Conservation (phyloP, 768 basidiomycete genomes). For the Hypholoma sublateritium region DNA sequence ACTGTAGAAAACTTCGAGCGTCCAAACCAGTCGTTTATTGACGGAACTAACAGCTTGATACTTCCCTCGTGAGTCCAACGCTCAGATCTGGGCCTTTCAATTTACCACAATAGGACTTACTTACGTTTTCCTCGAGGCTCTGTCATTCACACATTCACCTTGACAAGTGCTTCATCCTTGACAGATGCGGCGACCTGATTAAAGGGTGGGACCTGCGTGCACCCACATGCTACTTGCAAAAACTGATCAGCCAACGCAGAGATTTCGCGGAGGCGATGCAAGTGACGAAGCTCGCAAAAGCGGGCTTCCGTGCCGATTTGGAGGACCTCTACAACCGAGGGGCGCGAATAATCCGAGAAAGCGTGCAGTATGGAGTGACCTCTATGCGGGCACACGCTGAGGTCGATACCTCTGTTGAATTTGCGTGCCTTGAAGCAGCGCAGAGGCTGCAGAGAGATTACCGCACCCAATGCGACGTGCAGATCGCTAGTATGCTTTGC, state of each 20-base stretch:
- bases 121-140: slow-evolving; percentile 27
- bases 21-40: slow-evolving; percentile 11
- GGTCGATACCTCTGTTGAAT: slow-evolving; percentile 53
- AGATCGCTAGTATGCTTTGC: slow-evolving; percentile 47
- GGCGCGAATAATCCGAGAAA: slow-evolving; percentile 52
- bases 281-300: slow-evolving; percentile 52
- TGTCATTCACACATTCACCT: slow-evolving; percentile 69
- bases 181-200: slow-evolving; percentile 48
- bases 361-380: slow-evolving; percentile 62
- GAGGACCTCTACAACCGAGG: slow-evolving; percentile 54
- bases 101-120: slow-evolving; percentile 15
- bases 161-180: slow-evolving; percentile 68
- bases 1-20: background rate
- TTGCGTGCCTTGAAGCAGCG: slow-evolving; percentile 53
- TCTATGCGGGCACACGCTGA: slow-evolving; percentile 70
- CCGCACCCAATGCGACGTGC: slow-evolving; percentile 48
- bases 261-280: slow-evolving; percentile 56
- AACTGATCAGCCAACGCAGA: slow-evolving; percentile 27
- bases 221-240: slow-evolving; percentile 1
- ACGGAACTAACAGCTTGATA: slow-evolving; percentile 32
- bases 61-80: slow-evolving; percentile 33
- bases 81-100: background rate
- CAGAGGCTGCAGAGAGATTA: slow-evolving; percentile 47
- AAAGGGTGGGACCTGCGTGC: slow-evolving; percentile 43
- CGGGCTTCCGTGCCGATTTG: slow-evolving; percentile 38